Conservation (phyloP, 202 grass and related monocot species). For the Setaria viridis region DNA sequence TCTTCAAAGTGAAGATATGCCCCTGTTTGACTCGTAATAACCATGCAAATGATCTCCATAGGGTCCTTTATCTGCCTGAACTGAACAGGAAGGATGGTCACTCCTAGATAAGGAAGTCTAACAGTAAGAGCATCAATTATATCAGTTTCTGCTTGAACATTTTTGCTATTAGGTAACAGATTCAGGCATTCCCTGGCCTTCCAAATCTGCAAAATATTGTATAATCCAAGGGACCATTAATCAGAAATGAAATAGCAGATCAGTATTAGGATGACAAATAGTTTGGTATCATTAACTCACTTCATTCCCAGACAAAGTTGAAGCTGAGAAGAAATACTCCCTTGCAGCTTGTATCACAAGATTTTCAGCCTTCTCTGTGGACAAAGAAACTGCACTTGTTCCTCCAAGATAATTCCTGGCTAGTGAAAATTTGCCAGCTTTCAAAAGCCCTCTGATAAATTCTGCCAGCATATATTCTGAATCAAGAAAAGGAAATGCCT, state of each 20-base stretch:
- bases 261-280: conserved; percentile 35
- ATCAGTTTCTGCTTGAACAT: conserved; percentile 88
- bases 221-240: conserved; percentile 50
- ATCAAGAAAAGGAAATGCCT: conserved; percentile 96
- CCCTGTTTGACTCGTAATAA: conserved; percentile 80
- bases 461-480: conserved; percentile 91
- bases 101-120: conserved; percentile 87
- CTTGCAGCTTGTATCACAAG: conserved; percentile 91
- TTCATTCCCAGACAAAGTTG: conserved; percentile 87
- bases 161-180: conserved; percentile 79
- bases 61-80: conserved; percentile 89
- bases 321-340: conserved; percentile 99
- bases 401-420: conserved; percentile 98
- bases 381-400: conserved; percentile 80
- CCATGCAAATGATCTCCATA: conserved; percentile 87
- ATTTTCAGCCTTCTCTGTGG: conserved; percentile 74
- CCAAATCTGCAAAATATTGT: conserved; percentile 79
- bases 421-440: conserved; percentile 96
- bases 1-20: conserved; percentile 96
- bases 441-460: conserved; percentile 94
- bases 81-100: conserved; percentile 94
- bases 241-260: conserved; percentile 31
- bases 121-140: conserved; percentile 96
- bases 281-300: conserved; percentile 61
- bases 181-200: conserved; percentile 97